A percentile compares a stretch with the other conserved stretches of the same genome.
phyloP scores from a whole-genome alignment of 768 basidiomycete species.

The Suillus hirtellus region DNA sequence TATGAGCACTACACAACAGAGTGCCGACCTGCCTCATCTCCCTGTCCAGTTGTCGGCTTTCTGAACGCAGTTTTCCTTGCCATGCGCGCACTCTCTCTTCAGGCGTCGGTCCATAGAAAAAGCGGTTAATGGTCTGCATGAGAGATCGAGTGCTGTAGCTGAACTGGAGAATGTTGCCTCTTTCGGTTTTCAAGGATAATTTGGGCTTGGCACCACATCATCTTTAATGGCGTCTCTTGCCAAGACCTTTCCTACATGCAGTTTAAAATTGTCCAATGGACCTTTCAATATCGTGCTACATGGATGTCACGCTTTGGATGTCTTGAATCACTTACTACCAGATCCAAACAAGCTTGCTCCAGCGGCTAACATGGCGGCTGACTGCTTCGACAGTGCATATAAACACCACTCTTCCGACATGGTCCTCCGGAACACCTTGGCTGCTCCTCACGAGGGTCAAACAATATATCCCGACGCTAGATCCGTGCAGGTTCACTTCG shows the following conservation, averaged over 20 bases:
- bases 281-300: background rate
- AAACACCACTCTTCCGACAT: background rate
- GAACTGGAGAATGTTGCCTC: conserved; percentile 1
- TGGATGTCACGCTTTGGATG: background rate
- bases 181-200: background rate
- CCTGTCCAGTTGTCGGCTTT: conserved; percentile 82
- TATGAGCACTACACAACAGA: conserved; percentile 15
- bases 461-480: background rate
- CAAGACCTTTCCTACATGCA: background rate
- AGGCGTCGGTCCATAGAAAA: conserved; percentile 94
- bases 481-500: background rate
- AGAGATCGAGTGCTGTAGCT: conserved; percentile 14
- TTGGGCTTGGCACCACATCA: background rate
- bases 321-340: background rate
- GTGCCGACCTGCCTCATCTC: conserved; percentile 91
- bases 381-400: background rate
- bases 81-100: conserved; percentile 92
- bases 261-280: background rate
- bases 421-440: background rate
- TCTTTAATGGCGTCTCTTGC: background rate
- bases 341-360: conserved; percentile 4
- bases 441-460: background rate
- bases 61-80: conserved; percentile 83
- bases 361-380: conserved; percentile 15
- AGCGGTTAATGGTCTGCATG: conserved; percentile 90